Evolutionary conservation across 2,329 filamentous ascomycete genomes (phyloP).

Genomic region (Beauveria australis): DNA sequence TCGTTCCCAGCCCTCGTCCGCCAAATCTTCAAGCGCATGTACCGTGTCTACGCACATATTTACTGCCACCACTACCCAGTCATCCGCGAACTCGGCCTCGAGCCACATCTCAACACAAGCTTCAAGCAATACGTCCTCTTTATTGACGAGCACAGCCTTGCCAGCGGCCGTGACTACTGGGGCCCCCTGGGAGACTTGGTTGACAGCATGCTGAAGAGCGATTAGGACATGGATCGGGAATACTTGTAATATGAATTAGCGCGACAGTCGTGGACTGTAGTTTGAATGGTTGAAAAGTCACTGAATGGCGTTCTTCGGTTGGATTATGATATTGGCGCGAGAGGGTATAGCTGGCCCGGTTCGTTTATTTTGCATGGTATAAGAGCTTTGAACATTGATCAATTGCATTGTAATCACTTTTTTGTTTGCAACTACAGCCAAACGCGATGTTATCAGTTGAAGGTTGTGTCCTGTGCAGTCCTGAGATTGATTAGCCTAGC

Average conservation of each 20-base stretch:
- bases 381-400: background rate
- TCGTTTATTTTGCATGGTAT: background rate
- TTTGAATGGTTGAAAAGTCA: background rate
- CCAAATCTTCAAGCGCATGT: conserved; percentile 98
- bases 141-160: conserved; percentile 90
- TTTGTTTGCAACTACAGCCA: background rate
- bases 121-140: conserved; percentile 99
- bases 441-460: background rate
- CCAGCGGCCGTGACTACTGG: conserved; percentile 94
- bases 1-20: conserved; percentile 80
- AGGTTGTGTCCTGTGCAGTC: background rate
- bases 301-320: conserved; percentile 6
- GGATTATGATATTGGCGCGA: background rate
- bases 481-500: accelerated
- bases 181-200: conserved; percentile 91
- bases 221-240: conserved; percentile 39
- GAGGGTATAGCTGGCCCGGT: too few relatives aligned
- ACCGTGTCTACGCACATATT: conserved; percentile 96
- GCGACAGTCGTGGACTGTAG: background rate
- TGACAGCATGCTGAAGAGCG: conserved; percentile 94
- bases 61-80: conserved; percentile 99
- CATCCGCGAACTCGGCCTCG: conserved; percentile 85
- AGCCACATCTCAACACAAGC: conserved; percentile 95
- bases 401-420: background rate
- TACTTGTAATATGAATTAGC: background rate